Base-by-base conservation (phyloP, 148 eudicot species). In the Diospyros lotus region DNA sequence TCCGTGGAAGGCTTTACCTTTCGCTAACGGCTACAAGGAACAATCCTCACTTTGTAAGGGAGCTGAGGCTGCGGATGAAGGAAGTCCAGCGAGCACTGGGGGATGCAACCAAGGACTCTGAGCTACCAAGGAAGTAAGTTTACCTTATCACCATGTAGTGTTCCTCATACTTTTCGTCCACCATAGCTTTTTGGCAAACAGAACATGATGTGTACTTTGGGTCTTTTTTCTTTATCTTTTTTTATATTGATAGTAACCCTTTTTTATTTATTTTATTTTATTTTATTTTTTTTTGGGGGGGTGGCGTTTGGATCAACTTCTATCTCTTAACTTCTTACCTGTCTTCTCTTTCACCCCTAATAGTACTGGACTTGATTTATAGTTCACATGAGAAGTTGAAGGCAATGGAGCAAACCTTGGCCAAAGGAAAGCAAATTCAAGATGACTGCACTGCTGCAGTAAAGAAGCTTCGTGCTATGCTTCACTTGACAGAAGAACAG, bases 401-500 rank as follows among this genome's bases (percentile, higher is more conserved):
- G 82, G 94, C 94, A 54, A 89, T 95, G 97, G 98, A 95, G 79
- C 93, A 85, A 80, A 87, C 91, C 18, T 81, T 92, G 84, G 86
- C 84, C 65, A 95, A 86, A 82, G 98, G 94, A 8, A 95, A 86
- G 77, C 98, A 90, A 71, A 88, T 92, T 71, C 97, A 90, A 75
- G 94, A 95, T 83, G 97, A 95, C 82, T 95, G 97, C 79, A 85
- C 97, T 75, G 83, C 87, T 56, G 81, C 87, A 68, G 91, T 89
- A 42, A 95, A 92, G 87, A 95, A 92, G 83, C 97, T 95, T 40
- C 98, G 97, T 75, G 97, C 97, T 60, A 95, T 95, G 78, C 87
- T 95, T 81, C 97, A 95, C 81, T 92, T 92, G 10, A 81, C 98
- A 8, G 98, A 92, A 86, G 96, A 95, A 80, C 98, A 95, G 89